phyloP scores from a whole-genome alignment of 768 basidiomycete genomes.

The Panaeolus papilionaceus region DNA sequence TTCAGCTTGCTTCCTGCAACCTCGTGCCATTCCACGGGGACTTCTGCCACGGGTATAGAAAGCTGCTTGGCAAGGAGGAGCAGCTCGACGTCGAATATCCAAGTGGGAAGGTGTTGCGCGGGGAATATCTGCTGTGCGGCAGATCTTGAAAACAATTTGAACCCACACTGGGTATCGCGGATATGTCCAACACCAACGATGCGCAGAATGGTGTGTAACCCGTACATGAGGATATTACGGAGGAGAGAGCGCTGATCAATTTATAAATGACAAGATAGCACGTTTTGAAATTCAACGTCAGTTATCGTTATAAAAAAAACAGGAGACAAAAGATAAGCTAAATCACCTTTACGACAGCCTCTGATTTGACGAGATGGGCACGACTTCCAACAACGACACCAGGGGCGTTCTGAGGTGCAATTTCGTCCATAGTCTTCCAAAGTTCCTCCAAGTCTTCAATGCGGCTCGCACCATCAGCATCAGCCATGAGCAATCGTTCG shows the following conservation, averaged over 20 bases:
- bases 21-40: conserved; percentile 93
- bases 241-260: conserved; percentile 76
- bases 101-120: conserved; percentile 83
- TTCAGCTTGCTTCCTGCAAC: conserved; percentile 92
- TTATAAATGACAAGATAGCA: not conserved
- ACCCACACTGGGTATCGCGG: conserved; percentile 95
- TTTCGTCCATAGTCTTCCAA: conserved; percentile 74
- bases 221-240: conserved; percentile 94
- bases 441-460: conserved; percentile 86
- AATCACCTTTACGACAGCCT: conserved; percentile 90
- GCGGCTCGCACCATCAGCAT: conserved; percentile 92
- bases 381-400: conserved; percentile 86
- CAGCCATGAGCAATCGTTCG: conserved; percentile 83
- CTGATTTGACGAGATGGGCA: conserved; percentile 91
- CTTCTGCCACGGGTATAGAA: conserved; percentile 81
- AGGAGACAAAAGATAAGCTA: not conserved
- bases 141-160: conserved; percentile 90
- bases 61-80: conserved; percentile 84
- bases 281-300: conserved; percentile 8
- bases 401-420: conserved; percentile 54
- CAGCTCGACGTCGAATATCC: conserved; percentile 98
- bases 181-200: conserved; percentile 91
- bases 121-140: conserved; percentile 88
- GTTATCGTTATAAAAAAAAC: not conserved
- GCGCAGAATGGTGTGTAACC: conserved; percentile 86